Conservation (phyloP, 2,329 filamentous ascomycete species). For the Phialocephala subalpina region DNA sequence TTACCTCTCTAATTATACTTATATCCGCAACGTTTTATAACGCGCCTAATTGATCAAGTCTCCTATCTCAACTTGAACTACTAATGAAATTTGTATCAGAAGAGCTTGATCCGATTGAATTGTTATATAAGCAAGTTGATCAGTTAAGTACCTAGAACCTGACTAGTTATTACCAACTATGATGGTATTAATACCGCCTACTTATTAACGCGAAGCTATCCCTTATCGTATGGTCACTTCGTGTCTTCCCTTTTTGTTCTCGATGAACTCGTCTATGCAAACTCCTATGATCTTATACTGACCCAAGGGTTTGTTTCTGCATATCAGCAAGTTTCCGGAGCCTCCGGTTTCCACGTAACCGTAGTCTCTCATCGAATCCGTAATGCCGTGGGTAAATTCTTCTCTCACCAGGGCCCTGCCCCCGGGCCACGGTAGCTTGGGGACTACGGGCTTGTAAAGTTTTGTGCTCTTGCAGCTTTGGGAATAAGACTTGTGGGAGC, state of each 20-base stretch:
- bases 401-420: conserved; percentile 25
- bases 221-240: conserved; percentile 19
- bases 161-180: no score
- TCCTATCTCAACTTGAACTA: no score
- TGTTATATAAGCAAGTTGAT: no score
- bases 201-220: no score
- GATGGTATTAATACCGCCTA: no score
- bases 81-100: no score
- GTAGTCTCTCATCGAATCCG: conserved; percentile 26
- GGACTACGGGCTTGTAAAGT: conserved; percentile 19
- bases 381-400: conserved; percentile 22
- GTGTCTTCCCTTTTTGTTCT: conserved; percentile 21
- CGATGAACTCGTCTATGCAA: conserved; percentile 24
- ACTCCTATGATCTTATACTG: conserved; percentile 28
- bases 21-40: no score
- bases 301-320: conserved; percentile 21
- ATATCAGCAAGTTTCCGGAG: conserved; percentile 24
- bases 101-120: no score
- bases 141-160: no score
- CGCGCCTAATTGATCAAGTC: no score
- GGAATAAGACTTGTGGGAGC: conserved; percentile 21
- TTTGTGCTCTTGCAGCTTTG: conserved; percentile 24
- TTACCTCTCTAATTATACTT: no score
- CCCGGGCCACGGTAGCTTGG: conserved; percentile 20
- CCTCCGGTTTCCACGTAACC: conserved; percentile 25